These are phyloP conservation scores for Nidula microcarpa DNA, from an alignment of 768 basidiomycete species.

Conservation along the genomic window DNA sequence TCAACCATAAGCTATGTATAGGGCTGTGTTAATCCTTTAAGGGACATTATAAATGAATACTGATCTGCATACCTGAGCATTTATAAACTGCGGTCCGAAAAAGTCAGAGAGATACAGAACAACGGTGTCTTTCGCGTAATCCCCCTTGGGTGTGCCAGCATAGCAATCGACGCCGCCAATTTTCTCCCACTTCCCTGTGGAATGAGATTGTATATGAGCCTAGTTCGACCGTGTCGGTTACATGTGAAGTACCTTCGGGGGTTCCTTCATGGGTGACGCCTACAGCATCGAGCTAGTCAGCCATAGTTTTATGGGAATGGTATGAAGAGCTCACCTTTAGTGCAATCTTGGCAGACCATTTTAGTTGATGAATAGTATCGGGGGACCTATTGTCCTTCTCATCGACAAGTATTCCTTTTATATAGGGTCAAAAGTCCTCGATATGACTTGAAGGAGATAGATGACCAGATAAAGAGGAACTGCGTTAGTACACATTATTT, in stretches of 20 bases:
- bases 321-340: constrained; percentile 36
- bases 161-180: constrained; percentile 50
- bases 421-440: too few relatives aligned
- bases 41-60: neutral
- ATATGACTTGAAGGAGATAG: too few relatives aligned
- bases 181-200: constrained; percentile 40
- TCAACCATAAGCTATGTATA: constrained; percentile 34
- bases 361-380: too few relatives aligned
- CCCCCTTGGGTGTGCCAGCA: constrained; percentile 45
- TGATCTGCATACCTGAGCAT: constrained; percentile 31
- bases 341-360: constrained; percentile 46
- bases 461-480: too few relatives aligned
- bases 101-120: constrained; percentile 52
- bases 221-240: too few relatives aligned
- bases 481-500: too few relatives aligned
- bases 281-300: constrained; percentile 9
- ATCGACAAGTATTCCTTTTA: too few relatives aligned
- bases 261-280: constrained; percentile 45
- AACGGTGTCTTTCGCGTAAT: constrained; percentile 53
- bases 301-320: too few relatives aligned
- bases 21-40: neutral
- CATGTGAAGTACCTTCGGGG: constrained; percentile 40
- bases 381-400: too few relatives aligned
- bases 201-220: too few relatives aligned
- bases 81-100: constrained; percentile 46